phyloP scores from a whole-genome alignment of 2,329 filamentous ascomycete species.

The Arthrobotrys musiformis region DNA sequence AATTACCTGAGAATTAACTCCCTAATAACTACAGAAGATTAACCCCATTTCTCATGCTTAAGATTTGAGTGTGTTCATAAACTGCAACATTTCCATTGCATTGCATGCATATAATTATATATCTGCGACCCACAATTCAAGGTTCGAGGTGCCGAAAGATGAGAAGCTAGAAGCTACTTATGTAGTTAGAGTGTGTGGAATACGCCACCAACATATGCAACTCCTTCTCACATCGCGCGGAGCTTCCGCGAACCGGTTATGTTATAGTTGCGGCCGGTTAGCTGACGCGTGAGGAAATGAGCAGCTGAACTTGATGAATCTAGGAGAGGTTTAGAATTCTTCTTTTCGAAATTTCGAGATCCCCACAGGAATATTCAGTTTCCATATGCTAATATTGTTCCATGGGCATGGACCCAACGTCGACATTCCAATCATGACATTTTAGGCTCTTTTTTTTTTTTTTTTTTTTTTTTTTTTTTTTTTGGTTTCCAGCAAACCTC shows the following conservation, averaged over 20 bases:
- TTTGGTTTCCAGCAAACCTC: too few relatives aligned
- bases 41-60: background rate
- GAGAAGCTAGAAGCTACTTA: background rate
- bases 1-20: too few relatives aligned
- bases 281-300: background rate
- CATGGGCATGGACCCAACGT: background rate
- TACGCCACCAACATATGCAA: conserved; percentile 1
- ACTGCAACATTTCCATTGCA: background rate
- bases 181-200: background rate
- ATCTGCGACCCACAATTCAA: background rate
- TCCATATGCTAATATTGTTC: background rate
- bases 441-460: too few relatives aligned
- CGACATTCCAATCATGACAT: background rate
- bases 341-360: background rate
- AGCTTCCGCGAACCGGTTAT: conserved; percentile 2
- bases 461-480: too few relatives aligned
- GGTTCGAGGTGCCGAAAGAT: background rate
- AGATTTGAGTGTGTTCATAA: background rate
- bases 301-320: background rate
- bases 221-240: background rate
- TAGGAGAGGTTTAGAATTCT: background rate
- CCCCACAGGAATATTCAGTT: background rate
- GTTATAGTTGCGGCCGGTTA: too few relatives aligned
- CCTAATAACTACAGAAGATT: background rate
- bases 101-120: background rate